Evolutionary conservation across 2,329 filamentous ascomycete species (phyloP).

Genomic region (Neobulgaria alba): DNA sequence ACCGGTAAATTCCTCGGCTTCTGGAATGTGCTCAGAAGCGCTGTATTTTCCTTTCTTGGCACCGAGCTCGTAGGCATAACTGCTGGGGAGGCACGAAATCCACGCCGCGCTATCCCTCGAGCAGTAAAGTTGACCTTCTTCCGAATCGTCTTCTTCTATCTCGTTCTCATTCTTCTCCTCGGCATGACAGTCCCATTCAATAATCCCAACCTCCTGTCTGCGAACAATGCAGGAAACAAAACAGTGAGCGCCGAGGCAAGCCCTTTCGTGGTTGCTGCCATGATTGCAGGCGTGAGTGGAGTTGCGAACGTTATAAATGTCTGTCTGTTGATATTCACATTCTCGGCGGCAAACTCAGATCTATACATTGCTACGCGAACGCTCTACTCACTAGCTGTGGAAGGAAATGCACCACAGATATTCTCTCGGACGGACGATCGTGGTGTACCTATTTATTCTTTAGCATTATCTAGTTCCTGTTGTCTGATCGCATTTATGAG

Average conservation of each 20-base stretch:
- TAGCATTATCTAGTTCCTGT: constrained; percentile 40
- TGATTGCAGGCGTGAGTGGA: constrained; percentile 51
- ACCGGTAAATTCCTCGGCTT: constrained; percentile 49
- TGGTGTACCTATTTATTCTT: constrained; percentile 40
- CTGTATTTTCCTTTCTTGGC: constrained; percentile 53
- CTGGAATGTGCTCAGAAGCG: constrained; percentile 41
- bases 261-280: constrained; percentile 49
- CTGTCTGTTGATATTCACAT: constrained; percentile 59
- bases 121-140: constrained; percentile 53
- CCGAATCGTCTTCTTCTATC: constrained; percentile 56
- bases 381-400: constrained; percentile 60
- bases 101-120: constrained; percentile 58
- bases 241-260: constrained; percentile 44
- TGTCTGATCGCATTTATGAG: constrained; percentile 62
- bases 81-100: constrained; percentile 53
- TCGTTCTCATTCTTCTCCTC: constrained; percentile 51
- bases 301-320: constrained; percentile 62
- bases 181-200: constrained; percentile 57
- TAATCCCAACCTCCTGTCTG: constrained; percentile 45
- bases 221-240: constrained; percentile 35
- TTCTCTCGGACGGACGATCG: constrained; percentile 50
- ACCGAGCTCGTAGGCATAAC: constrained; percentile 57
- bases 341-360: constrained; percentile 51
- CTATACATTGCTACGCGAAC: constrained; percentile 62
- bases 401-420: constrained; percentile 54